Base-by-base conservation (phyloP, 164 flowering plant genomes). In the Akebia trifoliata region DNA sequence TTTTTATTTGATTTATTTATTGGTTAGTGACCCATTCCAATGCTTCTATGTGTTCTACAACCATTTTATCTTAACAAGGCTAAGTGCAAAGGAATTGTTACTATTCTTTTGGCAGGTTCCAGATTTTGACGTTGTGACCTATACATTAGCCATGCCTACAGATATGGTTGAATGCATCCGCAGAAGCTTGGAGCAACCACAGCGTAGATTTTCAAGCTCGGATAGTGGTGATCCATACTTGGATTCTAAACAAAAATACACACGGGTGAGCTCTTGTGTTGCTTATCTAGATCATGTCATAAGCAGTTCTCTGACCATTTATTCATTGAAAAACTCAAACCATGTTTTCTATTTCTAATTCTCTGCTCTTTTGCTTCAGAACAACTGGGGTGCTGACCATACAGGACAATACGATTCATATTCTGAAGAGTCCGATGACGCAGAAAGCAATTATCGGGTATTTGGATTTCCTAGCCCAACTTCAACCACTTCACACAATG, bases 41-140 rank as follows among this genome's bases (percentile, higher is more conserved):
- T 26, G 9, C 35, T 38, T 6, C 12, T 12, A 39, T 24, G 22
- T 35, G 6, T 20, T 22, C 1, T 22, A 2, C 21, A 26, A 31
- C 2, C 21, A 49, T 44, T 34, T 34, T 46, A 45, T 5, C 40
- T n/a, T 24, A 9, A 43, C 29, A 34, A 42, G 37, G 20, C 36
- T 37, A 50, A 50, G 29, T 21, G 22, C 51, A 17, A 20, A 12
- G 50, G 46, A 46, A 25, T 45, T 14, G 17, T 8, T 4, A 8
- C 15, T 38, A 26, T 59, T 55, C 40, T 55, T 40, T 20, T 57
- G 30, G 54, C 49, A 82, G 91, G 82, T 85, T 64, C 91, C 91
- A 40, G 87, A 85, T 76, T 85, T 82, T 73, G 91, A 85, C 62
- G 47, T 76, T 56, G 91, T 82, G 29, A 74, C 75, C 54, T 70